Evolutionary conservation across 179 eudicot genomes (phyloP), one percentile per base, ranked within the genome.

Genomic region (Pouteria campechiana): DNA sequence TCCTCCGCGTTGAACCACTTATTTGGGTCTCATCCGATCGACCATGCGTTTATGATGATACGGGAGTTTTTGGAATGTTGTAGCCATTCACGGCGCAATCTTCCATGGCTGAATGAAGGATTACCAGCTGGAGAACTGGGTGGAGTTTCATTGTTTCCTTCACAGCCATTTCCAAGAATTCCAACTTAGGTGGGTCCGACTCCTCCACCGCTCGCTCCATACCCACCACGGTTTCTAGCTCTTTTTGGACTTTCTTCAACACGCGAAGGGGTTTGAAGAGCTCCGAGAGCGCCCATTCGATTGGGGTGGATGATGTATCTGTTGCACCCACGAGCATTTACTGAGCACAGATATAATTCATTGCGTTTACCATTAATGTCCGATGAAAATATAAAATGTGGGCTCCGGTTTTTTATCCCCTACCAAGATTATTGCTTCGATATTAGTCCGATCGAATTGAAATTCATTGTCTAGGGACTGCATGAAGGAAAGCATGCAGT

Each of bases 101-200:
- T 41, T 60, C 43, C 3, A 21, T 45, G 0, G 83, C 13, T 5
- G 19, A 22, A 14, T 55, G 50, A 12, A 59, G 60, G 13, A 57
- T 41, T 20, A 37, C 46, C 6, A 64, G 54, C 12, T 63, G 69
- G 2, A 37, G 40, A 9, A 47, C 46, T 10, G 60, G 69, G 24
- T 57, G 69, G 33, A 36, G 46, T 2, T 95, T 52, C 97, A 89
- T 85, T n/a, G 95, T 72, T 54, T 89, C 97, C 47, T 81, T 90
- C 5, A 58, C 72, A 13, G 85, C 81, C 4, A 95, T 83, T 3
- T 76, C 45, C 17, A 64, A 10, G 55, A 57, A 64, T 25, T 37
- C 23, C 15, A 64, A 15, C 2, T 13, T 74, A 3, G 75, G 67
- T 0, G 81, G 37, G 32, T 74, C 81, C 7, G 55, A 58, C 46